Evolutionary conservation across 208 protist species (phyloP).

Genomic region (Wallacemonas sp.): DNA sequence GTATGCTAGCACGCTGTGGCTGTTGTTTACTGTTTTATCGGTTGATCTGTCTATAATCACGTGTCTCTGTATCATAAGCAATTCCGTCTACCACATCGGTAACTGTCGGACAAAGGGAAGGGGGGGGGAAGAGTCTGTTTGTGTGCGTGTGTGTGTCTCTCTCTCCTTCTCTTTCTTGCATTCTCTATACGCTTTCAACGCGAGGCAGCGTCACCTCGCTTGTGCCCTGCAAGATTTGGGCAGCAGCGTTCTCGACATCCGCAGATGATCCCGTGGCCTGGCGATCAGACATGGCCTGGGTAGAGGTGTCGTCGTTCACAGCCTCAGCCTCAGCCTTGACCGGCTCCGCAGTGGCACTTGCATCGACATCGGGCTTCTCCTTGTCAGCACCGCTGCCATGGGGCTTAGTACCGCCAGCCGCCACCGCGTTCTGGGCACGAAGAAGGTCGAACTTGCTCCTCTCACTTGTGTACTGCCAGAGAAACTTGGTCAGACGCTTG

Average conservation of each 20-base stretch:
- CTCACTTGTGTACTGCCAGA: slow-evolving; percentile 79
- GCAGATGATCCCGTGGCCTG: neutral
- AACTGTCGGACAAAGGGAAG: neutral
- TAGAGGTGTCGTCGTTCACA: neutral
- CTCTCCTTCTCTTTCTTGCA: neutral
- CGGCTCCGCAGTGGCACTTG: neutral
- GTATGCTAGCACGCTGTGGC: neutral
- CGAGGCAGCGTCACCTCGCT: slow-evolving; percentile 9
- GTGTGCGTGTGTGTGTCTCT: neutral
- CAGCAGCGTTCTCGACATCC: neutral
- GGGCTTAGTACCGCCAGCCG: neutral
- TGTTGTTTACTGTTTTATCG: neutral
- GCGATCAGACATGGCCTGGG: slow-evolving; percentile 3
- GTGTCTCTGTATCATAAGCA: too few species aligned
- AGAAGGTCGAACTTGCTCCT: slow-evolving; percentile 64
- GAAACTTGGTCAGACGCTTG: slow-evolving; percentile 70
- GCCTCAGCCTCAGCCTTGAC: slow-evolving; percentile 2
- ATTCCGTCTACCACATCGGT: too few species aligned
- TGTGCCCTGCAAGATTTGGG: slow-evolving; percentile 1
- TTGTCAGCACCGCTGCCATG: neutral
- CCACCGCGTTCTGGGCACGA: slow-evolving; percentile 14
- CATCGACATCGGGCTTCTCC: slow-evolving; percentile 1
- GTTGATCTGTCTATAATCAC: neutral
- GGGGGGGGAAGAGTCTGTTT: neutral
- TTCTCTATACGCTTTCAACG: slow-evolving; percentile 3